Base-by-base conservation (phyloP, 2,329 filamentous ascomycete genomes). In the Penicillium sp. region DNA sequence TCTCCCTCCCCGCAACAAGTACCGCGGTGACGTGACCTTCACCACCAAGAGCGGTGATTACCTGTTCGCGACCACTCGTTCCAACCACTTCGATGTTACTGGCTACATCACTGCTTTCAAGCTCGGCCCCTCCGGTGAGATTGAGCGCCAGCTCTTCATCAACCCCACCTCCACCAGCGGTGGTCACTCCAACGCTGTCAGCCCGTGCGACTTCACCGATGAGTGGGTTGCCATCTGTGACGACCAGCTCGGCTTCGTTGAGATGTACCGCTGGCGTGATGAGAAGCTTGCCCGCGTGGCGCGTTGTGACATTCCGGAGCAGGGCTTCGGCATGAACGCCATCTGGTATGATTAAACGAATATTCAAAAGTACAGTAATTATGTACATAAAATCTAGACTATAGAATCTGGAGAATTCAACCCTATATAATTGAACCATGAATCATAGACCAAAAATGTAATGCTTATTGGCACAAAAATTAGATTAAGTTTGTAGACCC, bases 251-350 rank as follows among this genome's bases (percentile, higher is more conserved):
- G 92, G 92, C 6, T 93, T 89, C 78, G 77, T 96, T 21, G 92
- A 96, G 78, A 90, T 96, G 55, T 96, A 96, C 73, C 82, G 91
- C 53, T 96, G 91, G 90, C 83, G 88, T 63, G 88, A 92, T 57
- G 91, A 95, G 80, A 91, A 88, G 66, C 77, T 96, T 53, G 88
- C 86, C 2, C 80, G 91, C 3, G 91, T 96, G 8, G 91, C 91
- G 16, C 82, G 90, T 61, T 80, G 90, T 61, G 86, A 91, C 65
- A 87, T 96, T 37, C 86, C 87, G 6, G 92, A 96, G 78, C 90
- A 90, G n/a, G 92, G 92, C 1, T 96, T 96, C 72, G 91, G 91
- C 1, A 96, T 96, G 92, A 96, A 96, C 77, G 91, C 91, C n/a
- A 92, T 96, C 62, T 96, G 92, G 92, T 95, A 95, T 74, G 89